Conservation (phyloP, 495 filamentous ascomycete species). For the Penicillium ucsense region DNA sequence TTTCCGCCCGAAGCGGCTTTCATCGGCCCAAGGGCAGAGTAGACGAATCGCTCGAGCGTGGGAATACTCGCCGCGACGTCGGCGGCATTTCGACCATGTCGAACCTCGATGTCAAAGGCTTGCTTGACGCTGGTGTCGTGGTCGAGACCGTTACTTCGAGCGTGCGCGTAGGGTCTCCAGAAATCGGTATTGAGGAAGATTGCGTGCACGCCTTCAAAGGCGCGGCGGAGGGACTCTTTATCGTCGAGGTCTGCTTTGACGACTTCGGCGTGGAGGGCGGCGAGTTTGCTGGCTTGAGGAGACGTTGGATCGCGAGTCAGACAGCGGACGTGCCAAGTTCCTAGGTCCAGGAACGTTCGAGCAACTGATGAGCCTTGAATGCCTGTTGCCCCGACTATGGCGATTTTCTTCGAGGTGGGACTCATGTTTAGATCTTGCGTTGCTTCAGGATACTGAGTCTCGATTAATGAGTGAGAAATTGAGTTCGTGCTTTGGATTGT, state of each 20-base stretch:
- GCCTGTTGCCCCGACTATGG: not conserved
- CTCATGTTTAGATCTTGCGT: not conserved
- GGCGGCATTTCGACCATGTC: constrained; percentile 39
- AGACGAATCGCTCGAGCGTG: constrained; percentile 39
- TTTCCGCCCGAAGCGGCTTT: constrained; percentile 25
- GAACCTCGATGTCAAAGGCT: constrained; percentile 38
- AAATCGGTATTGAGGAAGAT: constrained; percentile 50
- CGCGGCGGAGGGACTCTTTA: constrained; percentile 26
- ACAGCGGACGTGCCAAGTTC: not conserved
- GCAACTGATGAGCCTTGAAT: not conserved
- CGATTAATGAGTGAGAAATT: too few species aligned
- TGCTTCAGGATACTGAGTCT: too few species aligned
- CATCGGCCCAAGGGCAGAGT: constrained; percentile 27
- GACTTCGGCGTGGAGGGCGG: not conserved
- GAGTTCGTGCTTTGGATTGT: too few species aligned
- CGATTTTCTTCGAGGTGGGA: not conserved
- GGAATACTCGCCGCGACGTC: constrained; percentile 36
- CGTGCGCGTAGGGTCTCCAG: constrained; percentile 21
- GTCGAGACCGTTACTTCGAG: constrained; percentile 1
- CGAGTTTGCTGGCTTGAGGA: not conserved
- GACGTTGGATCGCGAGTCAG: not conserved
- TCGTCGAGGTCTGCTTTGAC: constrained; percentile 34
- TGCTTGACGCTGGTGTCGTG: constrained; percentile 15
- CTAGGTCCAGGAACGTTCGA: not conserved
- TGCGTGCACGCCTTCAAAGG: constrained; percentile 36